Conservation (phyloP, 345 rosid species). For the Linum usitatissimum region DNA sequence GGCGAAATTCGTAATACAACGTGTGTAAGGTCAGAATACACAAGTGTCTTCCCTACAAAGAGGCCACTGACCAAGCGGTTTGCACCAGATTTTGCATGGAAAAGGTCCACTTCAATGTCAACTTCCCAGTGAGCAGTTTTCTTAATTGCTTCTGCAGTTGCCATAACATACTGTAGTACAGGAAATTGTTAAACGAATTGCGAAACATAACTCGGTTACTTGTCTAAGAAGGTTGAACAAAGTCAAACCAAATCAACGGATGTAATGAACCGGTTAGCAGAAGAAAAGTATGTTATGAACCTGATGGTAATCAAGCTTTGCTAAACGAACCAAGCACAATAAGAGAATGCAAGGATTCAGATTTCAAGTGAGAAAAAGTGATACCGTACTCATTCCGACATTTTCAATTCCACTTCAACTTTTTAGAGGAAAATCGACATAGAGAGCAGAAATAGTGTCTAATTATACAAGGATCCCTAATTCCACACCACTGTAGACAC, state of each 20-base stretch:
- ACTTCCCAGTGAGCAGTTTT: constrained; percentile 72
- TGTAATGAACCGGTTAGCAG: not conserved
- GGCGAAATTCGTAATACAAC: constrained; percentile 62
- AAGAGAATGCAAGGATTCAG: no score
- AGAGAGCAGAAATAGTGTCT: no score
- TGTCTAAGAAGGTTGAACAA: not conserved
- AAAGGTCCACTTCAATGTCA: constrained; percentile 68
- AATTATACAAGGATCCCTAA: no score
- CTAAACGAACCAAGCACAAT: no score
- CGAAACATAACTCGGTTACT: constrained; percentile 8
- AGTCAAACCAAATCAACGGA: not conserved
- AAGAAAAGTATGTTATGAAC: not conserved
- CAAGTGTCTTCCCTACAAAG: constrained; percentile 65
- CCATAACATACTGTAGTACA: constrained; percentile 65
- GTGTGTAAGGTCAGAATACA: constrained; percentile 77
- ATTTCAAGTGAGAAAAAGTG: no score
- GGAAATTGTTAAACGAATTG: constrained; percentile 16
- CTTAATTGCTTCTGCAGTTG: constrained; percentile 43
- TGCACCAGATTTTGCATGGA: constrained; percentile 55
- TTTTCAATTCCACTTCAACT: no score
- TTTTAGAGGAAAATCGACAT: no score
- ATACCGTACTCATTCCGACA: no score
- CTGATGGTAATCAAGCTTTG: no score
- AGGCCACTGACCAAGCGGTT: constrained; percentile 52
- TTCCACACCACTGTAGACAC: no score